Percentiles rank a stretch among this genome's conserved stretches.
Evolutionary conservation across 306 rosid species (phyloP).

Genomic region (Quillaja saponaria): DNA sequence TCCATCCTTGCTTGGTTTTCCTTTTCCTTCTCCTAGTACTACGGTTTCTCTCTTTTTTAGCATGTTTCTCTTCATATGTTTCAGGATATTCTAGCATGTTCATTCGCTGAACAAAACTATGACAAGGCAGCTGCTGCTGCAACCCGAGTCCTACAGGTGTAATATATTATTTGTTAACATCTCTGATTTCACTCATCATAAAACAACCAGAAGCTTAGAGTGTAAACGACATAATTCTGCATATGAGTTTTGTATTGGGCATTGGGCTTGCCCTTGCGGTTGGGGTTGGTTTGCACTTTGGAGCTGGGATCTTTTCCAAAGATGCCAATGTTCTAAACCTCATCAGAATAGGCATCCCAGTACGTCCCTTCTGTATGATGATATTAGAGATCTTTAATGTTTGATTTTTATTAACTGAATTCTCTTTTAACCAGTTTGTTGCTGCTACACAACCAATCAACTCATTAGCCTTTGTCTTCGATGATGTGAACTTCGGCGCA

Average conservation of each 20-base stretch:
- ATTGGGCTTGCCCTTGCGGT: conserved; percentile 68
- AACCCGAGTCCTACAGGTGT: conserved; percentile 63
- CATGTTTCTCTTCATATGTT: neutral
- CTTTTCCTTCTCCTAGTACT: no score
- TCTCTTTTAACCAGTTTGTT: conserved; percentile 62
- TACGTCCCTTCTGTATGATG: conserved; percentile 19
- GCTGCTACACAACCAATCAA: conserved; percentile 97
- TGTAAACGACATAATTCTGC: conserved; percentile 8
- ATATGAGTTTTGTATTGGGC: conserved; percentile 85
- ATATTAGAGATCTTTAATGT: neutral
- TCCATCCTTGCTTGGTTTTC: no score
- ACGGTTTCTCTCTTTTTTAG: no score
- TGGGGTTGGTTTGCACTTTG: conserved; percentile 78
- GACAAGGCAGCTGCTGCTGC: conserved; percentile 62
- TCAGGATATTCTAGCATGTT: conserved; percentile 84
- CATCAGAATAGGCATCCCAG: conserved; percentile 79
- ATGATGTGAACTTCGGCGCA: conserved; percentile 96
- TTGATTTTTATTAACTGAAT: neutral
- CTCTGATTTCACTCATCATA: neutral
- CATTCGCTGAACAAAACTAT: conserved; percentile 81
- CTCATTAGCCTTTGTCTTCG: conserved; percentile 85
- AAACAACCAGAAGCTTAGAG: neutral
- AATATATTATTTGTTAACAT: neutral
- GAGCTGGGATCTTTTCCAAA: conserved; percentile 76
- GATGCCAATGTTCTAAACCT: conserved; percentile 67